Base-by-base conservation (phyloP, 2,329 filamentous ascomycete species). In the Claviceps sp. region DNA sequence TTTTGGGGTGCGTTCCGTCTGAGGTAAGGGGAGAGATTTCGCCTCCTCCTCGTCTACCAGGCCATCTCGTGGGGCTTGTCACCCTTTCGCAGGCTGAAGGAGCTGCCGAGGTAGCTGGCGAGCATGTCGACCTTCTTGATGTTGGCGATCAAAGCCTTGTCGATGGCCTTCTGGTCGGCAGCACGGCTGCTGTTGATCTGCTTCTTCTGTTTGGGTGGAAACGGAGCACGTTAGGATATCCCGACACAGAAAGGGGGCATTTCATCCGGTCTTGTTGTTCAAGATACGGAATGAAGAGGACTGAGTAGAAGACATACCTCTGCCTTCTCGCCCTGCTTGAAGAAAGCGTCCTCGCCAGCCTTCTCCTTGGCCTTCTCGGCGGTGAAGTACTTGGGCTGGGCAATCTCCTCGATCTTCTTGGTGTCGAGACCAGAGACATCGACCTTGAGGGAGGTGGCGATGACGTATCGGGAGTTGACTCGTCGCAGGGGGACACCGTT, bases 21-120 rank as follows among this genome's bases (percentile, higher is more conserved):
- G 30, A 34, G 4, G 30, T 11, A 11, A 34, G 10, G 30, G 10
- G 26, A 13, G 43, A 26, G 14, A 24, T 48, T 34, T 50, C 40
- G 14, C 17, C 24, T 30, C 37, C 19, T 34, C 37, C 58, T 56
- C 37, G 58, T 82, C 77, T 96, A 98, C 84, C 91, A 98, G 78
- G 88, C 87, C 93, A 98, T 97, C 84, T 95, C 88, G 80, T 98
- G 93, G 77, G 93, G 93, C 85, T 91, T 90, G 82, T 98, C 91
- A 70, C 93, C 93, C 81, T 90, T 96, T 78, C 91, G 87, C 76
- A 98, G 85, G 84, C 87, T 94, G 87, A 98, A 98, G 72, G 85
- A 89, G 75, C 85, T 88, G 70, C 81, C 81, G 66, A 98, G 88
- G 84, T 98, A 98, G 78, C 85, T 88, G 71, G 83, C 76, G 66